Evolutionary conservation across 2,329 filamentous ascomycete species (phyloP), one percentile per base, ranked within the genome.

Genomic region (Neopestalotiopsis rosae): DNA sequence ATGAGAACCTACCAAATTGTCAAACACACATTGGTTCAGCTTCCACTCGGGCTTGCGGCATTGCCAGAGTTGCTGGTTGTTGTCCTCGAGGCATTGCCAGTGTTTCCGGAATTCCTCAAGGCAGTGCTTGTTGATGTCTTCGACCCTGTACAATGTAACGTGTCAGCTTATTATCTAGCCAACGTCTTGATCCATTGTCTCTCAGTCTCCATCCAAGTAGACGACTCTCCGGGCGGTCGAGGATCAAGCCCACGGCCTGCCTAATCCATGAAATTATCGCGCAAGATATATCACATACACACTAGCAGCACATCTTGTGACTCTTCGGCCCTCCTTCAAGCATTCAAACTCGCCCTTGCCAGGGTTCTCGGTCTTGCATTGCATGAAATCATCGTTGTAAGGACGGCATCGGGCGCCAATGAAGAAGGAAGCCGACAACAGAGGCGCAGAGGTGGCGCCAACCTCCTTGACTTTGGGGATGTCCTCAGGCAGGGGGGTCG

Each of bases 331-430:
- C 86, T 99, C 96, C 87, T 94, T 95, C 88, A 99, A 85, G 84
- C 96, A 99, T 75, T 97, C 94, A 72, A 97, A 83, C 87, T 99
- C 96, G 81, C 94, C 96, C 82, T 89, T 90, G 77, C 96, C 96
- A 72, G 93, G 92, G 77, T 94, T 91, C 84, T 98, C 94, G 75
- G 90, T 93, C 91, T 99, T 99, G 92, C 96, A 99, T 86, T 97
- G 93, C 95, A 99, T 99, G 85, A 92, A 99, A 85, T 99, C 96
- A 87, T 99, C 96, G 84, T 98, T 98, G 88, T 95, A 99, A 69
- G 93, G 87, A 81, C 89, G 92, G 91, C 96, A 99, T 79, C 95
- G 92, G 74, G 94, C 95, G 72, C 96, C 96, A 80, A 99, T 99
- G 83, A 98, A 99, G 88, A 93, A 99, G 66, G 94, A 91, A 40